These are phyloP conservation scores for Trametes versicolor DNA, from an alignment of 1,284 basidiomycete genomes.

Conservation along the genomic window DNA sequence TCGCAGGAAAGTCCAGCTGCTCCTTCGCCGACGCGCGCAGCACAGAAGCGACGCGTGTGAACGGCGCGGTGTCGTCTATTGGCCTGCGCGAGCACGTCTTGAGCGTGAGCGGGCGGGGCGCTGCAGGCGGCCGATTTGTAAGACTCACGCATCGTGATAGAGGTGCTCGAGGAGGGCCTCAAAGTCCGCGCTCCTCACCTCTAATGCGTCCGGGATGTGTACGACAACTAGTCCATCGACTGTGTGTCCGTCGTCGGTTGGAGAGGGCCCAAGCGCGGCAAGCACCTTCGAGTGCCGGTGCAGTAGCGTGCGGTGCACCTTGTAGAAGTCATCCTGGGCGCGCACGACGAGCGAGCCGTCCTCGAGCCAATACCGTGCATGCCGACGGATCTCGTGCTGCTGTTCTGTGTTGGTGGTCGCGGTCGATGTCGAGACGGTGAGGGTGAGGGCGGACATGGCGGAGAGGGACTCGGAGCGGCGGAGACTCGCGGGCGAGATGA, in stretches of 20 bases:
- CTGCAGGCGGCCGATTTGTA: not conserved
- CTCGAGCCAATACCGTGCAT: constrained; percentile 67
- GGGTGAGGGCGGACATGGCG: constrained; percentile 20
- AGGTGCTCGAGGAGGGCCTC: constrained; percentile 65
- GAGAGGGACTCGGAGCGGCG: constrained; percentile 7
- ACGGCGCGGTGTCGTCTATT: constrained; percentile 52
- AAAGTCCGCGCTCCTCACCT: constrained; percentile 57
- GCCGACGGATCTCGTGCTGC: constrained; percentile 33
- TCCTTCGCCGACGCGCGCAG: constrained; percentile 62
- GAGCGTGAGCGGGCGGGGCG: not conserved
- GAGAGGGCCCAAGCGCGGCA: constrained; percentile 34
- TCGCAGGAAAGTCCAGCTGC: constrained; percentile 62
- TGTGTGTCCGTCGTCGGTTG: not conserved
- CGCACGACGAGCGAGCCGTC: constrained; percentile 67
- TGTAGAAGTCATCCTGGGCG: constrained; percentile 56
- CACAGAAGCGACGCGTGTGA: constrained; percentile 57
- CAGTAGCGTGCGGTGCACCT: constrained; percentile 62
- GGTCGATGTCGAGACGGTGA: constrained; percentile 11
- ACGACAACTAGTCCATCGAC: constrained; percentile 37
- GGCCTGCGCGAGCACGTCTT: constrained; percentile 49
- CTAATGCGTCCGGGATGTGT: constrained; percentile 47
- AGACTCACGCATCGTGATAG: constrained; percentile 70
- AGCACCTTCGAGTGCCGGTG: constrained; percentile 59
- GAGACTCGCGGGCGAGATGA: constrained; percentile 13
- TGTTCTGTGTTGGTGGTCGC: not conserved